Conservation (phyloP, 306 rosid species). For the Dryas octopetala region DNA sequence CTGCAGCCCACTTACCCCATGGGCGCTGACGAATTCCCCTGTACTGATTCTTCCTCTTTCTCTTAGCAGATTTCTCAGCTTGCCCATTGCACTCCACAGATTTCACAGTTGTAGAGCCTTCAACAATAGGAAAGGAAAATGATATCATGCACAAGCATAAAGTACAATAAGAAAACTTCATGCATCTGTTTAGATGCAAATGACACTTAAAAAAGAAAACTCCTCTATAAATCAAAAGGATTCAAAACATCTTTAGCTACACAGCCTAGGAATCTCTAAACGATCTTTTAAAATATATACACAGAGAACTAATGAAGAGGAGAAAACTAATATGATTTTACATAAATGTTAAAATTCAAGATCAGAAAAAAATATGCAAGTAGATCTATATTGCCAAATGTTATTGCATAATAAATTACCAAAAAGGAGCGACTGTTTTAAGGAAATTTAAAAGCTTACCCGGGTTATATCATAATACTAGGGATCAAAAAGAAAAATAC, state of each 20-base stretch:
- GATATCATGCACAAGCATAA: neutral
- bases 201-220: neutral
- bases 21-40: slow-evolving; percentile 98
- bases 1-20: slow-evolving; percentile 99
- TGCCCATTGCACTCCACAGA: slow-evolving; percentile 48
- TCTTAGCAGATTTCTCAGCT: slow-evolving; percentile 64
- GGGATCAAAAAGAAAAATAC: neutral
- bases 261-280: neutral
- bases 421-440: neutral
- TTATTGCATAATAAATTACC: neutral
- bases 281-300: neutral
- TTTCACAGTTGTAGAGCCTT: slow-evolving; percentile 52
- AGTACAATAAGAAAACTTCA: neutral
- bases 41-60: slow-evolving; percentile 85
- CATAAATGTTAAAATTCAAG: neutral
- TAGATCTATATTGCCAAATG: neutral
- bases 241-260: neutral
- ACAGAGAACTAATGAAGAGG: neutral
- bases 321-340: neutral
- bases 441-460: neutral
- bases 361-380: neutral
- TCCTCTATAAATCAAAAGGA: neutral
- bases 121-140: slow-evolving; percentile 21
- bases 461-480: neutral
- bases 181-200: neutral